A percentile compares a stretch with the other conserved stretches of the same genome.
Conservation (phyloP, 2,329 filamentous ascomycete species). For the Phoma sp. region DNA sequence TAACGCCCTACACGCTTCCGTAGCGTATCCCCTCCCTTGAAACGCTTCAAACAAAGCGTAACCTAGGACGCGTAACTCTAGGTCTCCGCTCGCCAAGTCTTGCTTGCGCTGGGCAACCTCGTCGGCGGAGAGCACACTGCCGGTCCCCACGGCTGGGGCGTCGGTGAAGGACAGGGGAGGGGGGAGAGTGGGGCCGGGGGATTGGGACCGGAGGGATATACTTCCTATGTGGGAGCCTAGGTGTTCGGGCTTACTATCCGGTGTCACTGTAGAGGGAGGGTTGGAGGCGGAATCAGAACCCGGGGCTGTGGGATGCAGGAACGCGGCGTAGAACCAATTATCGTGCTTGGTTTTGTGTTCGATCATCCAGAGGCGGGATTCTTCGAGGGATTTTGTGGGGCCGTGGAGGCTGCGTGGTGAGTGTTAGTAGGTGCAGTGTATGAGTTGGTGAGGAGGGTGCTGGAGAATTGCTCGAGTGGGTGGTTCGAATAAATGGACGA, state of each 20-base stretch:
- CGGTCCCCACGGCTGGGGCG: neutral
- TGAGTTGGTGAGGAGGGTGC: neutral
- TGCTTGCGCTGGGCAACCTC: neutral
- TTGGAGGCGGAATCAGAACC: no score
- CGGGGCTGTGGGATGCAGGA: no score
- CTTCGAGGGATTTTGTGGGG: slow-evolving; percentile 20
- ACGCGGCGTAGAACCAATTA: slow-evolving; percentile 23
- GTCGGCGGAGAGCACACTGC: neutral
- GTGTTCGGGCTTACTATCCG: neutral
- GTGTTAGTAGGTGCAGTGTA: no score
- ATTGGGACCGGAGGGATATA: no score
- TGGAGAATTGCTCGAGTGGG: no score
- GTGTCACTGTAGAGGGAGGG: no score
- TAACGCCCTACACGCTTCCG: slow-evolving; percentile 31
- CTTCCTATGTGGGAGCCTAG: no score
- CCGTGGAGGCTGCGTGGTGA: slow-evolving; percentile 27
- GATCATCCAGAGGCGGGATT: slow-evolving; percentile 31
- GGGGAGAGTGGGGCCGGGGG: no score
- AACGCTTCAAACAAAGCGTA: slow-evolving; percentile 31
- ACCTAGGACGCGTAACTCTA: slow-evolving; percentile 29
- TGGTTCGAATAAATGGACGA: no score
- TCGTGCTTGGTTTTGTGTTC: slow-evolving; percentile 19
- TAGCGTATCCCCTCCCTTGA: slow-evolving; percentile 40
- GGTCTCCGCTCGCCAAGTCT: neutral
- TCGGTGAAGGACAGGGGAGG: no score